phyloP scores from a whole-genome alignment of 192 early-diverging fungal genomes.

The Allomyces javanicus region DNA sequence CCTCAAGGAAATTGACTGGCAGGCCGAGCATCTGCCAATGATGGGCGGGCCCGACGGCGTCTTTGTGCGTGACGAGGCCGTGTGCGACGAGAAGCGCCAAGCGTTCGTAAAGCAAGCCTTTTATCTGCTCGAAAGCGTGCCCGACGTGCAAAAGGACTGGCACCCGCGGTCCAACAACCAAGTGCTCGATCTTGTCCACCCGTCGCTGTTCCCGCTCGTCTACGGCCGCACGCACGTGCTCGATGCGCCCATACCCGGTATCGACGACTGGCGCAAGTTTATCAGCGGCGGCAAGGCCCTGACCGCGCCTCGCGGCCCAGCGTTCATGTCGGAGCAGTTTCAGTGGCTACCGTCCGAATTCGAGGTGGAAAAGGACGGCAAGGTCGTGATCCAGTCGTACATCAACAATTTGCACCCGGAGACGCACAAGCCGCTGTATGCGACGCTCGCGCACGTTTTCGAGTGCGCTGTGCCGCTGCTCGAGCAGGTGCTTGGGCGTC shows the following conservation, averaged over 20 bases:
- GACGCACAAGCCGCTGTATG: constrained; percentile 25
- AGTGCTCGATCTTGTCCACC: constrained; percentile 29
- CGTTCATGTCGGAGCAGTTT: constrained; percentile 4
- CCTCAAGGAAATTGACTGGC: constrained; percentile 19
- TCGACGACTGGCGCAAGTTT: not conserved
- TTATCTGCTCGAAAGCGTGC: constrained; percentile 16
- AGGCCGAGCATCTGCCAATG: constrained; percentile 2
- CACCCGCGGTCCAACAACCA: constrained; percentile 22
- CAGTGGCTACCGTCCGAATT: constrained; percentile 55
- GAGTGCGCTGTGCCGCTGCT: constrained; percentile 40
- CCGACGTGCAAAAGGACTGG: constrained; percentile 16
- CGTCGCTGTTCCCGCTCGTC: constrained; percentile 26
- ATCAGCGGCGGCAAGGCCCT: not conserved
- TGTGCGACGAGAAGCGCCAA: constrained; percentile 16
- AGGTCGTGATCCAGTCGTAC: constrained; percentile 27
- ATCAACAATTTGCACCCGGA: constrained; percentile 55
- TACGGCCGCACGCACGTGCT: constrained; percentile 2
- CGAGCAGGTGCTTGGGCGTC: constrained; percentile 18
- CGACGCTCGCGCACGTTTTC: constrained; percentile 25
- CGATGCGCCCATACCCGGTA: not conserved
- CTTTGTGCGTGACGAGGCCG: constrained; percentile 14
- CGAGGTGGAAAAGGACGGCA: constrained; percentile 22
- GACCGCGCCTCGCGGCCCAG: too few relatives aligned
- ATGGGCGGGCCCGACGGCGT: not conserved
- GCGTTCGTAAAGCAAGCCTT: constrained; percentile 10